These are phyloP conservation scores for Knufia fluminis DNA, from an alignment of 2,329 filamentous ascomycete species.

Conservation along the genomic window DNA sequence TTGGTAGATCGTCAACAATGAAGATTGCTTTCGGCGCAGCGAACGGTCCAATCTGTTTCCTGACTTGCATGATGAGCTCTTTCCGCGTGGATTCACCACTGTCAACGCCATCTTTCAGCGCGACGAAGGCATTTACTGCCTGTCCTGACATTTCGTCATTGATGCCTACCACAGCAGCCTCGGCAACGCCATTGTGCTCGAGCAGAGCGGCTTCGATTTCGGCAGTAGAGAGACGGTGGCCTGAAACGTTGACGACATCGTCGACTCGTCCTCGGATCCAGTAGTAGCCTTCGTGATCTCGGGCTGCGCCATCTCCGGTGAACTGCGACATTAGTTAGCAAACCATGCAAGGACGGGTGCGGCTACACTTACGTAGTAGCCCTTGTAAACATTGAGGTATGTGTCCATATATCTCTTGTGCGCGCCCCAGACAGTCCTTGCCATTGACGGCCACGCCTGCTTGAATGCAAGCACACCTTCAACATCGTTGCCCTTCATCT, in stretches of 20 bases:
- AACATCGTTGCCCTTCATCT: conserved; percentile 90
- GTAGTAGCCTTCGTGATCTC: conserved; percentile 98
- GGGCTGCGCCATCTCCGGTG: conserved; percentile 72
- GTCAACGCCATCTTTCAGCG: conserved; percentile 78
- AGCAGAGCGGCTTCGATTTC: conserved; percentile 96
- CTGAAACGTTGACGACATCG: conserved; percentile 96
- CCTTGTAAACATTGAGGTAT: conserved; percentile 94
- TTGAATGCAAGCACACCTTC: conserved; percentile 96
- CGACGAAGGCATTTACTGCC: conserved; percentile 92
- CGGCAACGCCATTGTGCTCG: conserved; percentile 80
- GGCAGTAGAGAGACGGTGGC: conserved; percentile 89
- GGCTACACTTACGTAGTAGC: conserved; percentile 73
- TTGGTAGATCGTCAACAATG: conserved; percentile 86
- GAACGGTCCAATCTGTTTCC: conserved; percentile 95
- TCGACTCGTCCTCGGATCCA: conserved; percentile 99
- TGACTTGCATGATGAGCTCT: conserved; percentile 86
- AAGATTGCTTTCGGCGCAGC: conserved; percentile 90
- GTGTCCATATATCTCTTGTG: conserved; percentile 99
- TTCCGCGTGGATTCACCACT: conserved; percentile 73
- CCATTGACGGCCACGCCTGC: conserved; percentile 97
- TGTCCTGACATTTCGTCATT: conserved; percentile 91
- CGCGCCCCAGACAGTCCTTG: conserved; percentile 91
- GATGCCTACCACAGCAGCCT: conserved; percentile 91
- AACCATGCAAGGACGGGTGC: not conserved
- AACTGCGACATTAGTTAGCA: conserved; percentile 30